A percentile compares a stretch with the other conserved stretches of the same genome.
Conservation (phyloP, 1,284 basidiomycete species). For the Mycena citricolor region DNA sequence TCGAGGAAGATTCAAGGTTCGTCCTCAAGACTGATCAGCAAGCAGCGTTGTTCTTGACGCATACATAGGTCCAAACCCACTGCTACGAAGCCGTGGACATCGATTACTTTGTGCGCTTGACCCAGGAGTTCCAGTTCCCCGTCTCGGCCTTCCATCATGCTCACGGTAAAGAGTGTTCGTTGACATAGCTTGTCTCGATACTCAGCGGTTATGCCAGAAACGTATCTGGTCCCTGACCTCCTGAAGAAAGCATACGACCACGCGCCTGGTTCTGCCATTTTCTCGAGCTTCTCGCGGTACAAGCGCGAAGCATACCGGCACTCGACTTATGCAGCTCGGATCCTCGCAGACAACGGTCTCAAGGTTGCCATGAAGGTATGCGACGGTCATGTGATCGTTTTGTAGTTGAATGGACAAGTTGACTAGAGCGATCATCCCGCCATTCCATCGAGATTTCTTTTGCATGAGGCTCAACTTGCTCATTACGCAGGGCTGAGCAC, state of each 20-base stretch:
- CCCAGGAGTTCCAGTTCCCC: slow-evolving; percentile 77
- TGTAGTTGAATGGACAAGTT: neutral
- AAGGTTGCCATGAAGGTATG: slow-evolving; percentile 62
- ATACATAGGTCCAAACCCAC: slow-evolving; percentile 70
- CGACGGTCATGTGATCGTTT: slow-evolving; percentile 1
- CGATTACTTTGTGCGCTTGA: slow-evolving; percentile 70
- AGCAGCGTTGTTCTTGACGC: neutral
- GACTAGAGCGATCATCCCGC: slow-evolving; percentile 46
- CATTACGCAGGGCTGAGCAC: slow-evolving; percentile 59
- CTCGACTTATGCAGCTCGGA: neutral
- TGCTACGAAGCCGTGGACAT: slow-evolving; percentile 81
- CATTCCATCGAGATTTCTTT: slow-evolving; percentile 63
- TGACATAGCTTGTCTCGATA: neutral
- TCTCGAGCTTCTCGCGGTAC: neutral
- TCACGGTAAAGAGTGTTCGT: slow-evolving; percentile 43
- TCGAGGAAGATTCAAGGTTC: slow-evolving; percentile 69
- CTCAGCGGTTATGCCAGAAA: slow-evolving; percentile 44
- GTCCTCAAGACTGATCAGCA: neutral
- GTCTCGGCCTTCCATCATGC: slow-evolving; percentile 81
- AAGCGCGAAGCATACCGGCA: slow-evolving; percentile 1
- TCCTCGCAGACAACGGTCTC: neutral
- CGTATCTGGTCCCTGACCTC: slow-evolving; percentile 73
- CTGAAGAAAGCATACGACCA: slow-evolving; percentile 65
- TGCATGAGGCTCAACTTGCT: slow-evolving; percentile 75
- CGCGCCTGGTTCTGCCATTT: neutral